phyloP scores from a whole-genome alignment of 345 rosid genomes.

The Ceriops decandra region DNA sequence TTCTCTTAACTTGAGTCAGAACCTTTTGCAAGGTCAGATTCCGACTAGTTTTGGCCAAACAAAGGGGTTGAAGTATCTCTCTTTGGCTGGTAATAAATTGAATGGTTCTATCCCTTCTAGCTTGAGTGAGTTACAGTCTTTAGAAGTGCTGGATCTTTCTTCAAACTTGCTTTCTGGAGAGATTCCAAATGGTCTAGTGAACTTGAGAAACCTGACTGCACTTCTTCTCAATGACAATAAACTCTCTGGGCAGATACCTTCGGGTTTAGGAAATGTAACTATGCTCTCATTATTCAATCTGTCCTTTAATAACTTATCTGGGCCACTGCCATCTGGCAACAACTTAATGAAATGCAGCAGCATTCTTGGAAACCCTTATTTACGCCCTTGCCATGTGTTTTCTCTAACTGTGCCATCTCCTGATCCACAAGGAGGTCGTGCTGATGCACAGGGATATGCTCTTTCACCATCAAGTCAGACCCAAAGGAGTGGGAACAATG shows the following conservation, averaged over 20 bases:
- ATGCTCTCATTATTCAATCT: slow-evolving; percentile 48
- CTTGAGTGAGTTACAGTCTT: slow-evolving; percentile 37
- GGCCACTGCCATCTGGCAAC: slow-evolving; percentile 46
- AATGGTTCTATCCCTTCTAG: slow-evolving; percentile 48
- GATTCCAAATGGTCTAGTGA: slow-evolving; percentile 44
- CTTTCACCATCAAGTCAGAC: slow-evolving; percentile 18
- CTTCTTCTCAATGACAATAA: slow-evolving; percentile 59
- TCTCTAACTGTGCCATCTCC: slow-evolving; percentile 39
- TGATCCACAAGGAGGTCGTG: slow-evolving; percentile 20
- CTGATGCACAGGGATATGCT: slow-evolving; percentile 16
- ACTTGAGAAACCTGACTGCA: slow-evolving; percentile 41
- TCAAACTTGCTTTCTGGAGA: slow-evolving; percentile 53
- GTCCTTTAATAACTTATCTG: slow-evolving; percentile 60
- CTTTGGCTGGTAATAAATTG: slow-evolving; percentile 53
- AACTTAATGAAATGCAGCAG: slow-evolving; percentile 42
- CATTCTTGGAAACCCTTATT: slow-evolving; percentile 51
- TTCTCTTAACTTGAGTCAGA: slow-evolving; percentile 48
- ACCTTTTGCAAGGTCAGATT: slow-evolving; percentile 45
- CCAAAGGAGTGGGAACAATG: slow-evolving; percentile 15
- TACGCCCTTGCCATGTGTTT: slow-evolving; percentile 40
- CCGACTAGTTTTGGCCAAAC: slow-evolving; percentile 37
- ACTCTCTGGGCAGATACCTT: slow-evolving; percentile 58
- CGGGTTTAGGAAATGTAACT: slow-evolving; percentile 43
- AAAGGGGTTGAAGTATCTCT: slow-evolving; percentile 40
- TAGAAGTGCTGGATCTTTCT: slow-evolving; percentile 54